Base-by-base conservation (phyloP, 2,329 filamentous ascomycete genomes). In the Ophiognomonia clavigignenti-juglandacearum region DNA sequence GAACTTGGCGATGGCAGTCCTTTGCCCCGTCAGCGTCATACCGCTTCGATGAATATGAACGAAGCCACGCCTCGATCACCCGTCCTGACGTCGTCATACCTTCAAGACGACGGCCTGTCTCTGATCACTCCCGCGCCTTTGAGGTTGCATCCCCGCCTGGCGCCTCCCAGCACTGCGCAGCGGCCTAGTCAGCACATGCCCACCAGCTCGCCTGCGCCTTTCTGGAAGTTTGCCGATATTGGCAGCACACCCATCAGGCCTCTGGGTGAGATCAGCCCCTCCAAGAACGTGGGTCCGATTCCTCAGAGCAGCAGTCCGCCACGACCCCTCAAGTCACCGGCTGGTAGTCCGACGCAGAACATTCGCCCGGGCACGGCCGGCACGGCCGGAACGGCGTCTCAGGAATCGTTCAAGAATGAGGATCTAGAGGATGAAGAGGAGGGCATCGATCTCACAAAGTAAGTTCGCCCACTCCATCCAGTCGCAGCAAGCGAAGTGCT, bases 141-240 rank as follows among this genome's bases (percentile, higher is more conserved):
- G 37, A 78, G 83, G 42, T 82, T 88, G 51, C 81, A 87, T 52
- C 87, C 88, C 24, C 80, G 79, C 56, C 75, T 92, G 34, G 86
- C 85, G 1, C 88, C 88, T 24, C 87, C 88, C 0, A 90, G 85
- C 58, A 92, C 88, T 6, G 82, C 86, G 5, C 86, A 91, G 61
- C 75, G 87, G 46, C 88, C 88, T 9, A 91, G 86, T 60, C 86
- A 90, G 59, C 88, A 89, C 63, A 89, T 92, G 78, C 86, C 88
- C 27, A 90, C 88, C 38, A 89, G 85, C 56, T 90, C 86, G 26
- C 88, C 88, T 0, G 88, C 88, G 1, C 87, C 88, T 0, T 93
- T 95, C 64, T 95, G 88, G 88, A 90, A 88, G 63, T 93, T 87
- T 64, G 83, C 86, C 34, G 86, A 90, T 54, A 78, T 88, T 50